Evolutionary conservation across 371 early-diverging fungal species (phyloP).

Genomic region (Mortierella sp.): DNA sequence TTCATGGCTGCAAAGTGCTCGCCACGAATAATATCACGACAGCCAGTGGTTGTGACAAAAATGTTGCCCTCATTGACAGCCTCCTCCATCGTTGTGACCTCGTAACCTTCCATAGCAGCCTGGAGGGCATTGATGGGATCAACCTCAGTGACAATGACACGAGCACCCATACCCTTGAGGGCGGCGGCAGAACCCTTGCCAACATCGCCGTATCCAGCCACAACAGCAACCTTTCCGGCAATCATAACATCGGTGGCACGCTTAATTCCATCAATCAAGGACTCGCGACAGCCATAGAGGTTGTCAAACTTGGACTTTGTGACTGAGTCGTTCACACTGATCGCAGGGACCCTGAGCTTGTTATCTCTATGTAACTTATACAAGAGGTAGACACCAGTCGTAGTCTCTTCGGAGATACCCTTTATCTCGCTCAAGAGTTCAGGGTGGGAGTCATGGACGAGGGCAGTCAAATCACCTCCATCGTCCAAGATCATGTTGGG

Average conservation of each 20-base stretch:
- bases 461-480: slow-evolving; percentile 97
- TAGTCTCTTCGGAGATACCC: slow-evolving; percentile 99
- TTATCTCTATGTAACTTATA: slow-evolving; percentile 98
- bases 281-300: slow-evolving; percentile 99
- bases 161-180: slow-evolving; percentile 97
- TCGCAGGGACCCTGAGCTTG: slow-evolving; percentile 96
- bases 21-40: slow-evolving; percentile 97
- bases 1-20: slow-evolving; percentile 94
- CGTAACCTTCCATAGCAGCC: slow-evolving; percentile 97
- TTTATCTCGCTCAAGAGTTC: slow-evolving; percentile 82
- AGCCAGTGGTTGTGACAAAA: slow-evolving; percentile 99
- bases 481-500: slow-evolving; percentile 99
- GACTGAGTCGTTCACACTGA: slow-evolving; percentile 99
- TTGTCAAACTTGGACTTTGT: slow-evolving; percentile 99
- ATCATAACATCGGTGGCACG: slow-evolving; percentile 99
- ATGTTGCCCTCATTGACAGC: slow-evolving; percentile 94
- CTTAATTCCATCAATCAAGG: slow-evolving; percentile 99
- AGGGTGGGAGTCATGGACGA: slow-evolving; percentile 97
- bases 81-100: slow-evolving; percentile 98
- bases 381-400: slow-evolving; percentile 99
- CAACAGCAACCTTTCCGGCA: slow-evolving; percentile 98
- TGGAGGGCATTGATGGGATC: slow-evolving; percentile 99
- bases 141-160: slow-evolving; percentile 97
- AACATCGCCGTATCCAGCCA: slow-evolving; percentile 99
- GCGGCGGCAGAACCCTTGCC: slow-evolving; percentile 99